phyloP scores from a whole-genome alignment of 495 filamentous ascomycete species.

The Podospora fimiseda region DNA sequence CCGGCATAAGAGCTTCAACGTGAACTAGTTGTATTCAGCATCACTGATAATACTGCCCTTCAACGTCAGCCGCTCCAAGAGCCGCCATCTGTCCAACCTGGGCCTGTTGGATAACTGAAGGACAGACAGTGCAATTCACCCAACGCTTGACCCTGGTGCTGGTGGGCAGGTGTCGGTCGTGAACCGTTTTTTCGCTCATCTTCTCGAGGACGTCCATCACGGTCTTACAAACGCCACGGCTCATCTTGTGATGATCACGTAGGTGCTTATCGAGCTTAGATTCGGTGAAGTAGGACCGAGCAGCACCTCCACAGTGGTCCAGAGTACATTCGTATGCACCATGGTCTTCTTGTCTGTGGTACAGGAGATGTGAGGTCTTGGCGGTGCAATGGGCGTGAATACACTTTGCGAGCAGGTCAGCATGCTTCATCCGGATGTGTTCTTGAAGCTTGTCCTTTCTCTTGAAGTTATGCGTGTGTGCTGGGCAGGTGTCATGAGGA shows the following conservation, averaged over 20 bases:
- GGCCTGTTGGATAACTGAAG: too few relatives aligned
- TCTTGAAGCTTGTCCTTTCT: not conserved
- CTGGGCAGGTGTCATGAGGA: not conserved
- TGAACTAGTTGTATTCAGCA: too few relatives aligned
- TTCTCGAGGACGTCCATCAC: not conserved
- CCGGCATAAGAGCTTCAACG: too few relatives aligned
- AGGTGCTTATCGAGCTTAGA: not conserved
- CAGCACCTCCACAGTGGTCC: not conserved
- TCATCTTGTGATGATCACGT: not conserved
- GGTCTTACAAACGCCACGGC: not conserved
- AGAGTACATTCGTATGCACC: not conserved
- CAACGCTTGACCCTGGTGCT: not conserved
- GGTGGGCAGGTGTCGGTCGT: not conserved
- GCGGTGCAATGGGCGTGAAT: not conserved
- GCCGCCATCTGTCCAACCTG: too few relatives aligned
- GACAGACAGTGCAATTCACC: not conserved
- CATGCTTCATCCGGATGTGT: not conserved
- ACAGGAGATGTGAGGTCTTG: not conserved
- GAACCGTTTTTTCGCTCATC: not conserved
- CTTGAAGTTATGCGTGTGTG: not conserved
- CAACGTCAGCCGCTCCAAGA: too few relatives aligned
- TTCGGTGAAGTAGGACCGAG: not conserved
- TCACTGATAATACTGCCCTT: too few relatives aligned
- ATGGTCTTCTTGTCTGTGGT: not conserved
- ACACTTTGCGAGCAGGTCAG: not conserved